Conservation (phyloP, 228 moss, liverwort and hornwort genomes). For the Sphagnum fallax region DNA sequence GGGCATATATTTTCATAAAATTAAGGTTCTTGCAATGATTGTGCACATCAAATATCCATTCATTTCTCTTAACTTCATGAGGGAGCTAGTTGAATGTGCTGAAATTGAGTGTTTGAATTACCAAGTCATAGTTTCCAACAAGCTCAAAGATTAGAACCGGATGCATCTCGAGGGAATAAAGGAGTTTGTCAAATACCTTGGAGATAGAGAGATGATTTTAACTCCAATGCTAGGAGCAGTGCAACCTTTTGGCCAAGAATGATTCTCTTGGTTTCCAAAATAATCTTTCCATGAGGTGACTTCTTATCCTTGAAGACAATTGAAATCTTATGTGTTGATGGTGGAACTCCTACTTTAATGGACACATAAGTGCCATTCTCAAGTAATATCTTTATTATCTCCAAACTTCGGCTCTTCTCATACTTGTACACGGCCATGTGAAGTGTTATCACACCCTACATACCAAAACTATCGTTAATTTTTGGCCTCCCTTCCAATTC, state of each 20-base stretch:
- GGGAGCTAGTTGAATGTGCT: background rate
- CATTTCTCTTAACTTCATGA: too few species aligned
- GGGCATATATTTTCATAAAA: too few species aligned
- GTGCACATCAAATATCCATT: too few species aligned
- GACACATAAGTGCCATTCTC: conserved; percentile 54
- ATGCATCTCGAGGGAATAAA: background rate
- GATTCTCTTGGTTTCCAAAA: too few species aligned
- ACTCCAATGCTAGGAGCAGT: conserved; percentile 78
- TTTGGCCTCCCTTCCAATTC: too few species aligned
- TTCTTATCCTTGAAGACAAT: too few species aligned
- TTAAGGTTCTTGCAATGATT: too few species aligned
- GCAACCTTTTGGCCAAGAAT: conserved; percentile 76
- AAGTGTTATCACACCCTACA: conserved; percentile 79
- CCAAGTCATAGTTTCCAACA: background rate
- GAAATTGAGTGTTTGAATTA: too few species aligned
- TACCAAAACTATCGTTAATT: background rate
- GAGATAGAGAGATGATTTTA: conserved; percentile 84
- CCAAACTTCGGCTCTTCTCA: conserved; percentile 58
- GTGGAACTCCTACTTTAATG: conserved; percentile 79
- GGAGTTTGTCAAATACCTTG: conserved; percentile 33
- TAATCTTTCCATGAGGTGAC: too few species aligned
- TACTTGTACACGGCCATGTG: conserved; percentile 92
- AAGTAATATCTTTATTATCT: conserved; percentile 40
- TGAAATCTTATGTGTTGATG: too few species aligned
- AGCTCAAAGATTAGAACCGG: background rate